Percentiles rank a stretch among this genome's conserved stretches.
phyloP scores from a whole-genome alignment of 257 asterid genomes.

The Solanum lignicaule region DNA sequence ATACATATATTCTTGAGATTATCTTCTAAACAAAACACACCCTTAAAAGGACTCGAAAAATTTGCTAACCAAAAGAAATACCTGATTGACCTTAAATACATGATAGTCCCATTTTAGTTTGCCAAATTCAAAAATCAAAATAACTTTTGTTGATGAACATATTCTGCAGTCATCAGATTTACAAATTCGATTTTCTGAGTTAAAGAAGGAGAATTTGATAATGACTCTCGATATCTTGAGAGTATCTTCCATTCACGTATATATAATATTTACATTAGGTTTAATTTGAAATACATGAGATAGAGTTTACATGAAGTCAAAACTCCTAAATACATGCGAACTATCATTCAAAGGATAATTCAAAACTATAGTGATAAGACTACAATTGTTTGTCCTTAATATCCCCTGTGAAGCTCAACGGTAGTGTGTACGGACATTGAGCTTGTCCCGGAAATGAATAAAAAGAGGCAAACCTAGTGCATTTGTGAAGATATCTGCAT shows the following conservation, averaged over 20 bases:
- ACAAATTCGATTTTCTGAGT: too few species aligned
- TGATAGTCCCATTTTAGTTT: neutral
- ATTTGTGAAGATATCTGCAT: neutral
- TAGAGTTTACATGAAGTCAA: neutral
- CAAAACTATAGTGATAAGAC: too few species aligned
- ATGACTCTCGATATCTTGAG: too few species aligned
- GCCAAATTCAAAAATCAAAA: neutral
- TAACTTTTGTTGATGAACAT: neutral
- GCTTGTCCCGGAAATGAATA: neutral
- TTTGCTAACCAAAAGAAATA: neutral
- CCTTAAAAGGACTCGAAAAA: neutral
- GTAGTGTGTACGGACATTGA: neutral
- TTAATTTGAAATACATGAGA: too few species aligned
- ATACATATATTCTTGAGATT: neutral
- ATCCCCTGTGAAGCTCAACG: neutral
- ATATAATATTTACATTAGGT: neutral
- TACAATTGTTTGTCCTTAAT: neutral
- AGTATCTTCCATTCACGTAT: neutral
- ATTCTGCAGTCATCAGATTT: neutral
- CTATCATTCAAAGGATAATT: neutral
- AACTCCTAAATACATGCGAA: neutral
- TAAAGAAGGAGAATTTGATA: too few species aligned
- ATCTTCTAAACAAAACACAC: neutral
- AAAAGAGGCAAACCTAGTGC: neutral
- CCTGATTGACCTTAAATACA: neutral